Conservation (phyloP, 2,329 filamentous ascomycete genomes). For the Colletotrichum noveboracense region DNA sequence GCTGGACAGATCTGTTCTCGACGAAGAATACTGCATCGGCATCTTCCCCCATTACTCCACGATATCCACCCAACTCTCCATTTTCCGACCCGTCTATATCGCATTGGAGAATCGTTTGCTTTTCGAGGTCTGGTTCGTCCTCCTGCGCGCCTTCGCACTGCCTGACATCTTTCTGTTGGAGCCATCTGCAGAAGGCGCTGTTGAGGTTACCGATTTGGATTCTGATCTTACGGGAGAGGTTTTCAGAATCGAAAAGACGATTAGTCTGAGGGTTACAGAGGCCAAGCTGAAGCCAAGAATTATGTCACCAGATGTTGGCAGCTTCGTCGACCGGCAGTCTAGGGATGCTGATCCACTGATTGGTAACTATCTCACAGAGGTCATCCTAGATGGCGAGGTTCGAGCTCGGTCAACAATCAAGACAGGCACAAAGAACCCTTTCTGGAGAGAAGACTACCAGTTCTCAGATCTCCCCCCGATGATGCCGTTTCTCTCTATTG, state of each 20-base stretch:
- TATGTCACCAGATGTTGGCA: constrained; percentile 22
- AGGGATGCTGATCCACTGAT: constrained; percentile 51
- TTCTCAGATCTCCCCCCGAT: constrained; percentile 75
- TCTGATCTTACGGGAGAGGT: constrained; percentile 51
- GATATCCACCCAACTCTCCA: constrained; percentile 72
- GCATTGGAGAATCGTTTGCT: constrained; percentile 84
- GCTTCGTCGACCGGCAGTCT: constrained; percentile 30
- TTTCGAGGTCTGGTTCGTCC: constrained; percentile 97
- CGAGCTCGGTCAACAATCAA: constrained; percentile 78
- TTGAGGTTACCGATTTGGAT: constrained; percentile 42
- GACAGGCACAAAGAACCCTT: constrained; percentile 73
- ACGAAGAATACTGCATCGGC: constrained; percentile 92
- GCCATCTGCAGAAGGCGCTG: constrained; percentile 43
- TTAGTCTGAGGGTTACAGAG: constrained; percentile 64
- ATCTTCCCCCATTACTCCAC: constrained; percentile 93
- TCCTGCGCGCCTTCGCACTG: constrained; percentile 88
- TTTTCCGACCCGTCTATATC: constrained; percentile 88
- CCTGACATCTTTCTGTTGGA: constrained; percentile 83
- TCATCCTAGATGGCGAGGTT: constrained; percentile 80
- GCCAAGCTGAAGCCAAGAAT: constrained; percentile 59
- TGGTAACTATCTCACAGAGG: constrained; percentile 80
- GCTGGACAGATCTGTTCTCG: constrained; percentile 86
- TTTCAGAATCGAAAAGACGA: constrained; percentile 67
- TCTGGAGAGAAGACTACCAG: constrained; percentile 83
- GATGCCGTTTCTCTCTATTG: constrained; percentile 71